These are phyloP conservation scores for Venturia pyrina DNA, from an alignment of 2,329 filamentous ascomycete genomes.

Conservation along the genomic window DNA sequence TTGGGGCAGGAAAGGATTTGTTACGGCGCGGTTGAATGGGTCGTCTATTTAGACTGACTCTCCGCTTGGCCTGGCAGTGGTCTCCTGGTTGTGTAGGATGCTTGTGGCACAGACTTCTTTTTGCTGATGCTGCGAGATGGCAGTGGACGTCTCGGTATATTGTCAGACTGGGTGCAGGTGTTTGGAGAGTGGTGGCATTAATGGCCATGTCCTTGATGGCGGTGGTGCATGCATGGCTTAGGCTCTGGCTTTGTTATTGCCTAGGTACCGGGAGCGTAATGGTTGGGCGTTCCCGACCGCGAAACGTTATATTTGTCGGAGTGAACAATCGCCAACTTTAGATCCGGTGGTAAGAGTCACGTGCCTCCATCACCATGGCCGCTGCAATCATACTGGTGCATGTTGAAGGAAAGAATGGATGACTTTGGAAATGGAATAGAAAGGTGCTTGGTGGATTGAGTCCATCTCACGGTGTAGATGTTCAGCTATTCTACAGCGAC, in stretches of 20 bases:
- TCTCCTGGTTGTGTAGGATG: neutral
- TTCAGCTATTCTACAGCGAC: too few relatives aligned
- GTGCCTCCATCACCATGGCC: neutral
- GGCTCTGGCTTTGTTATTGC: neutral
- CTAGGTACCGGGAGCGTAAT: neutral
- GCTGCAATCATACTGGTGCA: too few relatives aligned
- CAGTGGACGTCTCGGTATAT: neutral
- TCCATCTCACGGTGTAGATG: too few relatives aligned
- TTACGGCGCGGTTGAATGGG: neutral
- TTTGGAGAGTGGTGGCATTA: neutral
- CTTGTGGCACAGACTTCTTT: neutral
- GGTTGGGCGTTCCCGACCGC: neutral
- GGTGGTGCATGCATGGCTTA: slow-evolving; percentile 1
- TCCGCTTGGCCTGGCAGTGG: neutral
- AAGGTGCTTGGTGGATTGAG: too few relatives aligned
- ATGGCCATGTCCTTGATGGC: neutral
- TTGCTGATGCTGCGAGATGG: neutral
- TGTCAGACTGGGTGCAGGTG: neutral
- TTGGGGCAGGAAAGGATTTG: neutral
- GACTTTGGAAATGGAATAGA: too few relatives aligned
- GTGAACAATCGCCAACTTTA: neutral
- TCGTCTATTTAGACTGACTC: slow-evolving; percentile 3
- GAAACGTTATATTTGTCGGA: neutral
- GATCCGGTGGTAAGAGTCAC: neutral
- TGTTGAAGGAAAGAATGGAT: too few relatives aligned